Percentiles rank a stretch among this genome's conserved stretches.
These are phyloP conservation scores for Nicotiana obtusifolia DNA, from an alignment of 257 asterid genomes.

Conservation along the genomic window DNA sequence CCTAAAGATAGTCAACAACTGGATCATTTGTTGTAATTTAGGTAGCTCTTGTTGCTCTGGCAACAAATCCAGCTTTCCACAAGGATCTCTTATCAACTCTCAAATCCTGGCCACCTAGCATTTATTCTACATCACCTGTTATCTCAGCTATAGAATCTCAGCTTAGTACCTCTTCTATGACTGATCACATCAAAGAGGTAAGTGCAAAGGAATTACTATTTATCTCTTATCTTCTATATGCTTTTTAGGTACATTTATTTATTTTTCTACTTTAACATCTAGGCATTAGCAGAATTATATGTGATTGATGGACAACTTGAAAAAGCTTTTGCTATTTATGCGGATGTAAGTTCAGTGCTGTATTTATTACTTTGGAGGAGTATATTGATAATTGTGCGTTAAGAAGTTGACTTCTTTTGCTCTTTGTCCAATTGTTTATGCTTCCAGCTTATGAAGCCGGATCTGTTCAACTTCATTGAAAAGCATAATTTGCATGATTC, in stretches of 20 bases:
- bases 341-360: slow-evolving; percentile 66
- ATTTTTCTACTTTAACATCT: slow-evolving; percentile 17
- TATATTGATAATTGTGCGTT: not conserved
- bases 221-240: not conserved
- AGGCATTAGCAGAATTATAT: slow-evolving; percentile 91
- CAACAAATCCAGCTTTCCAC: slow-evolving; percentile 83
- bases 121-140: slow-evolving; percentile 77
- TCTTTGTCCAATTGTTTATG: slow-evolving; percentile 9
- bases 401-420: not conserved
- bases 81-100: slow-evolving; percentile 83
- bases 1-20: slow-evolving; percentile 8
- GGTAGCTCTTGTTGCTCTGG: slow-evolving; percentile 97
- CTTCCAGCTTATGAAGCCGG: slow-evolving; percentile 87
- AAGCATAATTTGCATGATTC: slow-evolving; percentile 83
- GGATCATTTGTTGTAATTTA: slow-evolving; percentile 26
- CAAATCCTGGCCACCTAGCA: slow-evolving; percentile 77
- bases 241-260: slow-evolving; percentile 11
- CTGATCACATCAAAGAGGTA: slow-evolving; percentile 85
- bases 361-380: not conserved
- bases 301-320: slow-evolving; percentile 79
- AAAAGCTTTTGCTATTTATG: slow-evolving; percentile 83
- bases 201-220: slow-evolving; percentile 18
- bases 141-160: slow-evolving; percentile 96
- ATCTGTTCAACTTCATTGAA: slow-evolving; percentile 84
- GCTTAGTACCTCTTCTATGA: slow-evolving; percentile 73